Evolutionary conservation across 1,284 basidiomycete species (phyloP).

Genomic region (Kalmanozyma brasiliensis): DNA sequence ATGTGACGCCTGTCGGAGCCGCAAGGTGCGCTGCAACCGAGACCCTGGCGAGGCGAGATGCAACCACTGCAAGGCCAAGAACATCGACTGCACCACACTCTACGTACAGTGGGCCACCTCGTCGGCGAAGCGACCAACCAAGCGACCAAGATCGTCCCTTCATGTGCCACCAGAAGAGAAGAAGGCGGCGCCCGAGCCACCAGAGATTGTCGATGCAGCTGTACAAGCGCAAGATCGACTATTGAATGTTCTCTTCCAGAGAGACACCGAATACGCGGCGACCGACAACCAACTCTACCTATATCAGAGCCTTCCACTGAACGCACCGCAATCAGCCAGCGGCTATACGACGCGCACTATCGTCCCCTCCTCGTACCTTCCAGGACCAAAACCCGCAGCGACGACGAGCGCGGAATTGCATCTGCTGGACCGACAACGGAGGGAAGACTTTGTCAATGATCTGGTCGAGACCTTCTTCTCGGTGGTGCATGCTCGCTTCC

Average conservation of each 20-base stretch:
- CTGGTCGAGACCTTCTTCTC: constrained; percentile 57
- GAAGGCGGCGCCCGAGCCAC: constrained; percentile 33
- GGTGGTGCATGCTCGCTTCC: constrained; percentile 53
- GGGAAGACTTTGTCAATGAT: constrained; percentile 51
- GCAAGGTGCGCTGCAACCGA: constrained; percentile 58
- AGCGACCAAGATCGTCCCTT: constrained; percentile 41
- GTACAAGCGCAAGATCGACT: constrained; percentile 33
- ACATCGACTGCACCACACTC: constrained; percentile 58
- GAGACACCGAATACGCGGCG: constrained; percentile 34
- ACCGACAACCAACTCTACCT: constrained; percentile 24
- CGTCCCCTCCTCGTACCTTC: constrained; percentile 28
- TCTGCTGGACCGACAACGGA: constrained; percentile 41
- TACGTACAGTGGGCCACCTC: constrained; percentile 59
- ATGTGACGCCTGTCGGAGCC: constrained; percentile 58
- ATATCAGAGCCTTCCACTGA: constrained; percentile 26
- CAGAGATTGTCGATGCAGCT: constrained; percentile 31
- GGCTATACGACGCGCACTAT: constrained; percentile 34
- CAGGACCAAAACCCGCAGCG: constrained; percentile 40
- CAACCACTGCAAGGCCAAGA: constrained; percentile 57
- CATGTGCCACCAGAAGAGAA: constrained; percentile 23
- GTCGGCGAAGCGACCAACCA: constrained; percentile 51
- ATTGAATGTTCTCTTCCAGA: constrained; percentile 40
- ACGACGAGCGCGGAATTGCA: constrained; percentile 45
- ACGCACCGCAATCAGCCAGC: constrained; percentile 16
- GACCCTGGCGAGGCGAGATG: constrained; percentile 53